These are phyloP conservation scores for Sphaerosporella brunnea DNA, from an alignment of 495 filamentous ascomycete genomes.

Conservation along the genomic window DNA sequence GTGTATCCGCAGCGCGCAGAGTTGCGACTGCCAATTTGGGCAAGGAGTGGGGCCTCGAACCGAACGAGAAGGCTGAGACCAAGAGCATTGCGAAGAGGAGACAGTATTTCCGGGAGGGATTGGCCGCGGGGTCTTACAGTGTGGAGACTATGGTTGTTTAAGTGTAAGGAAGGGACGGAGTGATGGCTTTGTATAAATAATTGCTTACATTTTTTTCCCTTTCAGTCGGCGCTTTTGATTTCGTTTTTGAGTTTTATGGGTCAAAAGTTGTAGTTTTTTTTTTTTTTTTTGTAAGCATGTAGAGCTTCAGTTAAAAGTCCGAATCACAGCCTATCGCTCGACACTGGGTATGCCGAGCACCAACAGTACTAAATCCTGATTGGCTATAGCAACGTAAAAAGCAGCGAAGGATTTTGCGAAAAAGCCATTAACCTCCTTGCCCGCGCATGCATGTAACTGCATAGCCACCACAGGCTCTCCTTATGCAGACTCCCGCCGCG, in stretches of 20 bases:
- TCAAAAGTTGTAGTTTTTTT: not conserved
- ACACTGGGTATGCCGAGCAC: no score
- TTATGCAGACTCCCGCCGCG: no score
- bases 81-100: conserved; percentile 9
- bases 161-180: not conserved
- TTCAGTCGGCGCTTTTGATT: not conserved
- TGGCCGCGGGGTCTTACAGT: conserved; percentile 22
- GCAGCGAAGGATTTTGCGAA: not conserved
- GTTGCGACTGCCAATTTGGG: not conserved
- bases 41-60: conserved; percentile 6
- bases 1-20: not conserved
- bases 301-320: no score
- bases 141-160: conserved; percentile 25
- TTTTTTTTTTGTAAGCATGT: not conserved
- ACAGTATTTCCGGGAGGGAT: conserved; percentile 14
- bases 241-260: not conserved
- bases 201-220: not conserved
- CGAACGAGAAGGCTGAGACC: conserved; percentile 10
- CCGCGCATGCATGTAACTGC: no score
- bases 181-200: not conserved
- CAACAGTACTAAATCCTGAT: no score
- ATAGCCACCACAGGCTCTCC: no score
- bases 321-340: no score
- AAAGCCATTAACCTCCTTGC: not conserved
- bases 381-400: not conserved